Conservation (phyloP, 345 rosid genomes). For the Ceriops zippeliana region DNA sequence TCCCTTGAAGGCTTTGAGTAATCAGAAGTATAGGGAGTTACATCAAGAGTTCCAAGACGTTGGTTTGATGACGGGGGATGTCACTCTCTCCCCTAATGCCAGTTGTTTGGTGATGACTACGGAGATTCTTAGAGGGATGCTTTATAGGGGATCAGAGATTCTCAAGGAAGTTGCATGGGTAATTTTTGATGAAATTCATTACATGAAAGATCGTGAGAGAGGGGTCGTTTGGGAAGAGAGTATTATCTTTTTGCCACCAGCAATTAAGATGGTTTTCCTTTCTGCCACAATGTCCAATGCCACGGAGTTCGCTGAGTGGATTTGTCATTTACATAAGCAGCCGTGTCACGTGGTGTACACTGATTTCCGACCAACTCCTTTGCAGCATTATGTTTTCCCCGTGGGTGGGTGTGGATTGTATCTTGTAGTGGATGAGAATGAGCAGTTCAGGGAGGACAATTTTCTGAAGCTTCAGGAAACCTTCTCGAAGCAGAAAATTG, state of each 20-base stretch:
- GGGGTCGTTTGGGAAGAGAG: conserved; percentile 99
- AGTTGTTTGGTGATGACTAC: conserved; percentile 98
- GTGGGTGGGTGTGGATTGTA: conserved; percentile 85
- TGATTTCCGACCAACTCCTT: conserved; percentile 93
- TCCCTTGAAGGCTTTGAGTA: conserved; percentile 95
- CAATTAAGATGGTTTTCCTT: conserved; percentile 96
- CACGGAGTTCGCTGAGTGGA: conserved; percentile 97
- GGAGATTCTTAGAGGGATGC: conserved; percentile 96
- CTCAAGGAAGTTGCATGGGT: conserved; percentile 99
- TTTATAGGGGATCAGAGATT: conserved; percentile 88
- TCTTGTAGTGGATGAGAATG: conserved; percentile 95
- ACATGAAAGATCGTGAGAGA: conserved; percentile 95
- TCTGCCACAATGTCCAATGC: conserved; percentile 99
- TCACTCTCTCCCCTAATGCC: conserved; percentile 90
- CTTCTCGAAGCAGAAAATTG: conserved; percentile 62
- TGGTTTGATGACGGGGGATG: conserved; percentile 99
- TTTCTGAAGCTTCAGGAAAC: conserved; percentile 84
- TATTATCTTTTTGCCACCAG: conserved; percentile 90
- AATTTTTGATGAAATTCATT: conserved; percentile 95
- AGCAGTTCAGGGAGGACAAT: conserved; percentile 90
- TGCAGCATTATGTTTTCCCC: conserved; percentile 98
- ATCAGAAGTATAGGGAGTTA: conserved; percentile 93
- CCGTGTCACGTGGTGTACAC: conserved; percentile 98
- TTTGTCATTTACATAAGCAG: conserved; percentile 87
- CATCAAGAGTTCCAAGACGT: conserved; percentile 92